Base-by-base conservation (phyloP, 352 stramenopile species). In the Globisporangium okanoganense region DNA sequence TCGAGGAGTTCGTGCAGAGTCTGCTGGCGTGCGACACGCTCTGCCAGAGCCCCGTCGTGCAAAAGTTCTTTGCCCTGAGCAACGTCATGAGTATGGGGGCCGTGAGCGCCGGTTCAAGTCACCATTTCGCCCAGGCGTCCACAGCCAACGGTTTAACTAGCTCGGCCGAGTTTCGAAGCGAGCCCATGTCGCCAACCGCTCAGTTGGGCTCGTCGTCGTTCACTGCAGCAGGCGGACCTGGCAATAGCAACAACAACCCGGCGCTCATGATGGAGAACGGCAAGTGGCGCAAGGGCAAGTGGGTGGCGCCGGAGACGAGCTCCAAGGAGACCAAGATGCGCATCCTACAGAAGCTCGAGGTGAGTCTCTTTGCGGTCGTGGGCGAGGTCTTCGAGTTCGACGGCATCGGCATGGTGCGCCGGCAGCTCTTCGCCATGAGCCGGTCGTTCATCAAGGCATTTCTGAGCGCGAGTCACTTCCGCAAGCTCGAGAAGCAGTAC, bases 351-450 rank as follows among this genome's bases (percentile, higher is more conserved):
- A 74, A 87, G 54, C 78, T 92, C 40, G 86, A 95, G 67, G 80
- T 90, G 54, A 87, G 78, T 62, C 60, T 95, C 18, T 92, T 92
- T 49, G 75, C 83, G 12, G 71, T 87, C 14, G 54, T 92, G 24
- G 76, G 87, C 56, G 86, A 95, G 56, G 64, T 92, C 38, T 94
- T 95, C 49, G 86, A 95, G 67, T 90, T 95, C 49, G 84, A 95
- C 60, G 86, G 84, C 38, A 86, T 95, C n/a, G 76, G 81, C 25
- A 65, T 93, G 56, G 68, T 95, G 59, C 80, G 84, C 6, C 77
- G 86, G 14, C 83, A 95, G n/a, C 73, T 95, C n/a, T 92, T 95
- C 60, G 73, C 73, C 9, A 87, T 95, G 76, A 87, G 73, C 33
- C 82, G 84, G 27, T 92, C 79, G 49, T 88, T 93, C 47, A 81